Base-by-base conservation (phyloP, 345 rosid genomes). In the Linum trigynum region DNA sequence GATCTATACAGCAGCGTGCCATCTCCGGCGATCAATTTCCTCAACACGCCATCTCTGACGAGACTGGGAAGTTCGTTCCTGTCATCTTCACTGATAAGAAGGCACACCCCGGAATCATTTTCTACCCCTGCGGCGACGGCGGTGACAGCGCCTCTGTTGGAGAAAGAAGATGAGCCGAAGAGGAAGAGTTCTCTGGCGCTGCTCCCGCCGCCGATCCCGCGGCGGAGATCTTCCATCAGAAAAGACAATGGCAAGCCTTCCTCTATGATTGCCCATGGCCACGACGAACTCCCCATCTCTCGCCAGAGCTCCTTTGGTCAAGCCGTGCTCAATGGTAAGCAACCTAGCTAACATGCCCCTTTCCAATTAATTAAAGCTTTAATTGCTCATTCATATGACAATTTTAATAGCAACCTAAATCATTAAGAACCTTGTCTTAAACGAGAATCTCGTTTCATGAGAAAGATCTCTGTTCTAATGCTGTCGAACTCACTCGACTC, bases 1-100 rank as follows among this genome's bases (percentile, higher is more conserved):
- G 97, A 94, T 71, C 67, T 94, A 3, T 90, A 83, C 53, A 84
- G 91, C 64, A 94, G 96, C 68, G 77, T 94, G 61, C 92, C 84
- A 57, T 94, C 99, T 23, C 99, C 95, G 1, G 83, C 67, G 67
- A 71, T 87, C 5, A 82, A 83, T 2, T 79, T 94, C 68, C 71
- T 94, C 53, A 92, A 86, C 43, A 82, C 80, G 3, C 81, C 94
- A 11, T 62, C 89, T 3, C 32, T 92, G 38, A 67, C 86, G 38
- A 85, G 85, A 75, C 63, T 81, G 1, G 77, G 87, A 74, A 83
- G 91, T 65, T 92, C 96, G 5, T 85, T 90, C 73, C 68, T 86
- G 39, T 81, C 91, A 3, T 78, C 94, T 45, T 76, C 90, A 0
- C 59, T 90, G 8, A 80, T 79, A 56, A 80, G 94, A 71, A 83